Conservation (phyloP, 345 rosid species). For the Eucalyptus polyanthemos region DNA sequence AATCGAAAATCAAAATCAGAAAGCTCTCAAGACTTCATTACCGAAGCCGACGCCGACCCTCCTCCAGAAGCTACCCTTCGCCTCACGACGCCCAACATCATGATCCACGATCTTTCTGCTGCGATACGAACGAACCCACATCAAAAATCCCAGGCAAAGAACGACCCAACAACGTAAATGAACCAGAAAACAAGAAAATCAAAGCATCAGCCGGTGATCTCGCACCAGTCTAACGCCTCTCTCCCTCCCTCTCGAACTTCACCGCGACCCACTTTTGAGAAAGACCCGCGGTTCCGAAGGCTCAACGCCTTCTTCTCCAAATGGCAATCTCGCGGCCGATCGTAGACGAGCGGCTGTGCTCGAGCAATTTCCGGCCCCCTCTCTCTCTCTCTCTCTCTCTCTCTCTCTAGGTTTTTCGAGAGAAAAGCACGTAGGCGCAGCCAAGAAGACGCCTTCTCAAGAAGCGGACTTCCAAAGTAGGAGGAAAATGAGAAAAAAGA, state of each 20-base stretch:
- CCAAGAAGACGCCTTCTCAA: not conserved
- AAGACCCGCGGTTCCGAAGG: not conserved
- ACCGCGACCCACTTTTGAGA: not conserved
- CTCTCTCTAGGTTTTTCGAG: not conserved
- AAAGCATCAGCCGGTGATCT: not conserved
- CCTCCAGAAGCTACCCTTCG: constrained; percentile 3
- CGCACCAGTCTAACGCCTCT: not conserved
- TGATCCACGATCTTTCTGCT: not conserved
- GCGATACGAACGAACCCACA: not conserved
- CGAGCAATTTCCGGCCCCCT: not conserved
- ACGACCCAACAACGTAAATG: not conserved
- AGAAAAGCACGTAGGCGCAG: not conserved
- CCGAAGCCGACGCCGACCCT: not conserved
- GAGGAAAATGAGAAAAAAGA: not conserved
- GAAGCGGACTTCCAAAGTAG: not conserved
- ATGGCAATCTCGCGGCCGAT: not conserved
- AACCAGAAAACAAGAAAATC: not conserved
- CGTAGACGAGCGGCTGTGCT: not conserved
- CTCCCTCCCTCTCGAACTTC: not conserved
- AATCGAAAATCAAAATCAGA: not conserved
- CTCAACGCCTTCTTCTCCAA: not conserved
- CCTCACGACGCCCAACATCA: constrained; percentile 2
- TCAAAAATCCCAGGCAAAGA: not conserved
- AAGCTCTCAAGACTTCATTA: not conserved
- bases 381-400: not conserved